A percentile compares a stretch with the other conserved stretches of the same genome.
These are phyloP conservation scores for Pseudofabraea citricarpa DNA, from an alignment of 2,329 filamentous ascomycete genomes.

Conservation along the genomic window DNA sequence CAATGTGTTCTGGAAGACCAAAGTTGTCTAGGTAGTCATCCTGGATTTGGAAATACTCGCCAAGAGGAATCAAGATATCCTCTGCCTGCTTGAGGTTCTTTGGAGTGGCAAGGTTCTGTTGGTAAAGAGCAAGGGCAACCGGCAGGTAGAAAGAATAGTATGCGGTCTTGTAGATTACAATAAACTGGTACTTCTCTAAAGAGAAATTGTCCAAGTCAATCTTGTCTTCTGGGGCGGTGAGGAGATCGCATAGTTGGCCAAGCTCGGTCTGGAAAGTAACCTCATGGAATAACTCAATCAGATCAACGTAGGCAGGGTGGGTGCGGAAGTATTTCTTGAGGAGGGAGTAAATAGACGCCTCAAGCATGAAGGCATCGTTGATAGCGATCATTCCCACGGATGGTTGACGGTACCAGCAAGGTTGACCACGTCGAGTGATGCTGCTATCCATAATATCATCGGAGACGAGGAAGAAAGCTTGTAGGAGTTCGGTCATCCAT, in stretches of 20 bases:
- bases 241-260: slow-evolving; percentile 88
- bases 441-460: slow-evolving; percentile 98
- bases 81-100: slow-evolving; percentile 86
- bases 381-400: slow-evolving; percentile 94
- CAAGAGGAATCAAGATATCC: slow-evolving; percentile 91
- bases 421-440: slow-evolving; percentile 88
- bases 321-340: slow-evolving; percentile 90
- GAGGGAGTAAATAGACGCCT: slow-evolving; percentile 82
- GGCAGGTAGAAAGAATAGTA: slow-evolving; percentile 99
- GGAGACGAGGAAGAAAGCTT: slow-evolving; percentile 97
- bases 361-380: slow-evolving; percentile 97
- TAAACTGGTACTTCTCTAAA: slow-evolving; percentile 93
- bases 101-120: slow-evolving; percentile 77
- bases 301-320: slow-evolving; percentile 83
- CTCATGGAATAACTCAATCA: slow-evolving; percentile 96
- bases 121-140: slow-evolving; percentile 83
- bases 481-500: slow-evolving; percentile 97
- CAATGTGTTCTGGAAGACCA: slow-evolving; percentile 84
- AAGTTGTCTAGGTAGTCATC: slow-evolving; percentile 99
- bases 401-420: slow-evolving; percentile 93
- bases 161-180: slow-evolving; percentile 98
- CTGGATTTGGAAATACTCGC: slow-evolving; percentile 98
- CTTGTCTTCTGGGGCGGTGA: slow-evolving; percentile 91
- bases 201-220: slow-evolving; percentile 95
- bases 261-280: slow-evolving; percentile 90